A percentile compares a stretch with the other conserved stretches of the same genome.
These are phyloP conservation scores for Termitomyces sp. DNA, from an alignment of 768 basidiomycete species.

Conservation along the genomic window DNA sequence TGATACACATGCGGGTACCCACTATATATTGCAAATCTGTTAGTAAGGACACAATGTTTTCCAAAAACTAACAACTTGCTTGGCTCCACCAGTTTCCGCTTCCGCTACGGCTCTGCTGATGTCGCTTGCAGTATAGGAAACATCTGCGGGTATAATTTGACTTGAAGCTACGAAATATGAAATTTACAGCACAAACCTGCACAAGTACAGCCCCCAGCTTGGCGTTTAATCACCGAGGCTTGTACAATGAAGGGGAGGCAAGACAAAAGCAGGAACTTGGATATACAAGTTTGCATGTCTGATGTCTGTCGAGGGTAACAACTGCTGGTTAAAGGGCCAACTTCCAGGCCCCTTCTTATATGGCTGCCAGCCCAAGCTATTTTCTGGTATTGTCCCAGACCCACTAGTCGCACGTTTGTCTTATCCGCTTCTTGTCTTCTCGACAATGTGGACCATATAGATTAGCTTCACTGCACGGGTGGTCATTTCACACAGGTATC, in stretches of 20 bases:
- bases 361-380: neutral
- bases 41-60: neutral
- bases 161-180: neutral
- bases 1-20: constrained; percentile 21
- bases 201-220: constrained; percentile 17
- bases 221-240: constrained; percentile 14
- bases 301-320: neutral
- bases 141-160: constrained; percentile 1
- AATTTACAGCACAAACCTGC: constrained; percentile 12
- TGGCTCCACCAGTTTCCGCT: constrained; percentile 17
- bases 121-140: constrained; percentile 14
- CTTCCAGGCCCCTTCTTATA: neutral
- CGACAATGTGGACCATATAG: neutral
- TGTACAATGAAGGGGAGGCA: constrained; percentile 8
- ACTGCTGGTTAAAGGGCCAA: neutral
- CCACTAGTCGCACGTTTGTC: neutral
- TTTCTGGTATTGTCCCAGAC: neutral
- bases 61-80: constrained; percentile 5
- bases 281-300: neutral
- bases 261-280: constrained; percentile 3
- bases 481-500: neutral
- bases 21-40: constrained; percentile 3
- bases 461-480: neutral
- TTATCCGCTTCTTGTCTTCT: neutral
- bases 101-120: constrained; percentile 14